phyloP scores from a whole-genome alignment of 2,329 filamentous ascomycete species.

The Botrytis aclada region DNA sequence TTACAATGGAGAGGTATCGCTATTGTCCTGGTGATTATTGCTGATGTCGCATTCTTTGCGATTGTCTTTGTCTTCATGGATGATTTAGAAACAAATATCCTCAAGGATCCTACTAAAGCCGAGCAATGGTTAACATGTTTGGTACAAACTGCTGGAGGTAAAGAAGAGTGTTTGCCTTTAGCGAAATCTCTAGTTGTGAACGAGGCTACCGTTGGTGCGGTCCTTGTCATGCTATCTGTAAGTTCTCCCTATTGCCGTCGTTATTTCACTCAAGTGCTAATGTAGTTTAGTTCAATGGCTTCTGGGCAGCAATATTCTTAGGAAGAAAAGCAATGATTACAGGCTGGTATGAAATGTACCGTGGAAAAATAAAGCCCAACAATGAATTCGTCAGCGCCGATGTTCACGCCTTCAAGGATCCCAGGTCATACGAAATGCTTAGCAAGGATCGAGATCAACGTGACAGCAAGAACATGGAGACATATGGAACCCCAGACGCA shows the following conservation, averaged over 20 bases:
- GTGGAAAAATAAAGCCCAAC: slow-evolving; percentile 48
- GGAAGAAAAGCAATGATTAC: slow-evolving; percentile 79
- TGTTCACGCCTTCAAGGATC: slow-evolving; percentile 58
- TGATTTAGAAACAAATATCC: slow-evolving; percentile 47
- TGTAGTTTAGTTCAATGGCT: slow-evolving; percentile 64
- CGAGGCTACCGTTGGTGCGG: slow-evolving; percentile 73
- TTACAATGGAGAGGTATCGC: slow-evolving; percentile 93
- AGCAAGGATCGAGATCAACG: slow-evolving; percentile 40
- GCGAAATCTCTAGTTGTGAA: slow-evolving; percentile 65
- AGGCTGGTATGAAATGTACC: slow-evolving; percentile 73
- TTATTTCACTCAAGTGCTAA: neutral
- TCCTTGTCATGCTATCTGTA: slow-evolving; percentile 78
- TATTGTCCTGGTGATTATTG: slow-evolving; percentile 84
- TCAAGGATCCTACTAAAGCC: slow-evolving; percentile 46
- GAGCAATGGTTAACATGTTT: slow-evolving; percentile 72
- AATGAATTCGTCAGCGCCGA: slow-evolving; percentile 89
- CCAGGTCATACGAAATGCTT: slow-evolving; percentile 79
- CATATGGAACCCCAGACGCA: slow-evolving; percentile 18
- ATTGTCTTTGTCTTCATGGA: slow-evolving; percentile 88
- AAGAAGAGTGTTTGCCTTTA: slow-evolving; percentile 60
- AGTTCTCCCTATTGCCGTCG: slow-evolving; percentile 39
- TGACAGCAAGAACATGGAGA: slow-evolving; percentile 33
- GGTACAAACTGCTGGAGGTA: slow-evolving; percentile 54
- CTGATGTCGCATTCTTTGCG: slow-evolving; percentile 91
- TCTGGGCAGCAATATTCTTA: slow-evolving; percentile 81